A percentile compares a stretch with the other conserved stretches of the same genome.
These are phyloP conservation scores for Botrytis fabae DNA, from an alignment of 2,329 filamentous ascomycete genomes.

Conservation along the genomic window DNA sequence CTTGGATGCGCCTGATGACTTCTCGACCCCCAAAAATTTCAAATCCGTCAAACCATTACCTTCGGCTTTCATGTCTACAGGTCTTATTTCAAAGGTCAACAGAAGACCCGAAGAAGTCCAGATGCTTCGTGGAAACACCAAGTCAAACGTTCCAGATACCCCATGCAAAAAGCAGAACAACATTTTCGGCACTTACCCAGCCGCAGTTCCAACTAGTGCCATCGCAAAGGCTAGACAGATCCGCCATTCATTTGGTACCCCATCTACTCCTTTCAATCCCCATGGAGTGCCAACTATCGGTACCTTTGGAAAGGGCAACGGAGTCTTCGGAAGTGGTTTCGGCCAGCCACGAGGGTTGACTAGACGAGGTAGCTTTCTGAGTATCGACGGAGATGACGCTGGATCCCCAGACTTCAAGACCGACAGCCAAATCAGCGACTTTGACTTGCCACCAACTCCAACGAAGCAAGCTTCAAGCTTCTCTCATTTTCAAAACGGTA, in stretches of 20 bases:
- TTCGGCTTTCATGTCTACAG: conserved; percentile 90
- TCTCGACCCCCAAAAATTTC: conserved; percentile 75
- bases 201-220: conserved; percentile 56
- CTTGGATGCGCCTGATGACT: conserved; percentile 48
- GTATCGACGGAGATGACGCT: conserved; percentile 67
- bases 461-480: conserved; percentile 67
- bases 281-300: conserved; percentile 49
- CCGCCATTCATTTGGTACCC: conserved; percentile 72
- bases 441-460: conserved; percentile 86
- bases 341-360: conserved; percentile 46
- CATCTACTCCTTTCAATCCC: conserved; percentile 79
- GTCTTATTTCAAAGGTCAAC: conserved; percentile 92
- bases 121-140: conserved; percentile 52
- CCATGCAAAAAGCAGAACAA: conserved; percentile 88
- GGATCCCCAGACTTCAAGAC: conserved; percentile 56
- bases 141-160: conserved; percentile 82
- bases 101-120: conserved; percentile 71
- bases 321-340: conserved; percentile 61
- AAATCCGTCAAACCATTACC: conserved; percentile 75
- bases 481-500: conserved; percentile 32
- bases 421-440: conserved; percentile 62
- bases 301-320: conserved; percentile 55
- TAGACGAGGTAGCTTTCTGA: conserved; percentile 67
- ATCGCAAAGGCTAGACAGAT: conserved; percentile 62
- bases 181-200: conserved; percentile 65